These are phyloP conservation scores for Selenicereus undatus DNA, from an alignment of 148 eudicot species.

Conservation along the genomic window DNA sequence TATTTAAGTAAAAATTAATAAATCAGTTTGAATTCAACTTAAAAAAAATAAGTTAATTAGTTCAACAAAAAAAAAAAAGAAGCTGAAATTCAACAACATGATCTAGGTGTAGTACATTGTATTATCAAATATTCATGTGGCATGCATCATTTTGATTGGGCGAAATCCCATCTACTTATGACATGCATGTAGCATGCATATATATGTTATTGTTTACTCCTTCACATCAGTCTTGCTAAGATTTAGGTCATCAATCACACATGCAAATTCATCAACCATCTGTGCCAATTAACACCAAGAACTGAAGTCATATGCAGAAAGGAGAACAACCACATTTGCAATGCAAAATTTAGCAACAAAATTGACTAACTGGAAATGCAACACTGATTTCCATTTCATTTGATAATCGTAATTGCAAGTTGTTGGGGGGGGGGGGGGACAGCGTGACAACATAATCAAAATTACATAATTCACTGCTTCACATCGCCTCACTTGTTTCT, in stretches of 20 bases:
- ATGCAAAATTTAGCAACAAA: background rate
- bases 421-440: no score
- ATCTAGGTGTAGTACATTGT: no score
- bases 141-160: constrained; percentile 1
- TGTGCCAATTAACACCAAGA: background rate
- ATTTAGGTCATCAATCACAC: background rate
- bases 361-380: background rate
- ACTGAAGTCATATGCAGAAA: background rate
- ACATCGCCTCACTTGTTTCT: no score
- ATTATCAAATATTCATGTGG: background rate
- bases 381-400: background rate
- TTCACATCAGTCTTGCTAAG: background rate
- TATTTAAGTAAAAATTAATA: no score
- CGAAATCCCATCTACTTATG: background rate
- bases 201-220: background rate
- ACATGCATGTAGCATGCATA: background rate
- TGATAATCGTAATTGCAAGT: no score
- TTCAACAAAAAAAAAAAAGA: no score
- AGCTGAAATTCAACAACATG: no score
- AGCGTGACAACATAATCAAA: no score
- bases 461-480: no score
- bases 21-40: no score
- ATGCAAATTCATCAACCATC: background rate
- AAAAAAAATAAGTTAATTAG: no score
- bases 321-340: background rate